Evolutionary conservation across 495 filamentous ascomycete genomes (phyloP).

Genomic region (Lasiosphaeria miniovina): DNA sequence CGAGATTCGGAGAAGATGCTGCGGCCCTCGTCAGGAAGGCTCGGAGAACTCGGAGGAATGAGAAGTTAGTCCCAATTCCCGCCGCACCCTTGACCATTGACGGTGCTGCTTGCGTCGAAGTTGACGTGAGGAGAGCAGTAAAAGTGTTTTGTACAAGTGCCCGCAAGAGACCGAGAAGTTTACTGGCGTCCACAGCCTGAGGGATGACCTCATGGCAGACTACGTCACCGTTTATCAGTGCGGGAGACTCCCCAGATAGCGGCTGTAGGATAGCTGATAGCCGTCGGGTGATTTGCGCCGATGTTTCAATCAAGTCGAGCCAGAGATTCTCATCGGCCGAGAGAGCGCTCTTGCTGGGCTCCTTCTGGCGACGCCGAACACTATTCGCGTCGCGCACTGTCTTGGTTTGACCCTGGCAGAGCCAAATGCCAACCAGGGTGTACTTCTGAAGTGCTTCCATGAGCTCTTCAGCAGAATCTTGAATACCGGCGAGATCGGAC

Average conservation of each 20-base stretch:
- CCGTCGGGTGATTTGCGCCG: conserved; percentile 75
- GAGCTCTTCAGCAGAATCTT: conserved; percentile 55
- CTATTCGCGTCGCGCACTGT: conserved; percentile 35
- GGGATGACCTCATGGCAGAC: conserved; percentile 14
- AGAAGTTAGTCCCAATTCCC: conserved; percentile 54
- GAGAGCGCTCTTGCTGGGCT: conserved; percentile 58
- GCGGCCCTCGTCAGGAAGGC: conserved; percentile 86
- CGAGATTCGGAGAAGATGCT: conserved; percentile 75
- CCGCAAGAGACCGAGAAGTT: conserved; percentile 64
- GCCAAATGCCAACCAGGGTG: conserved; percentile 85
- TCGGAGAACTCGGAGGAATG: conserved; percentile 85
- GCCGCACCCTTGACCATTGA: conserved; percentile 18
- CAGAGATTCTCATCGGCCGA: conserved; percentile 79
- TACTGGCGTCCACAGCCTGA: conserved; percentile 42
- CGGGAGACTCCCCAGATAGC: conserved; percentile 7
- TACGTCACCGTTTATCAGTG: conserved; percentile 25
- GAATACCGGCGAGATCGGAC: conserved; percentile 50
- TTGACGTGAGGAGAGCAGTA: conserved; percentile 76
- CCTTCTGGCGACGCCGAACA: conserved; percentile 41
- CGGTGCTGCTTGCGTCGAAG: conserved; percentile 41
- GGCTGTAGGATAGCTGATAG: conserved; percentile 35
- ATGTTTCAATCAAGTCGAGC: conserved; percentile 83
- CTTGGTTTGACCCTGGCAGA: conserved; percentile 87
- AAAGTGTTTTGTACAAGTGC: conserved; percentile 85
- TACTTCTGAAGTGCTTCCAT: conserved; percentile 83